Conservation (phyloP, 345 rosid species). For the Acer yangbiense region DNA sequence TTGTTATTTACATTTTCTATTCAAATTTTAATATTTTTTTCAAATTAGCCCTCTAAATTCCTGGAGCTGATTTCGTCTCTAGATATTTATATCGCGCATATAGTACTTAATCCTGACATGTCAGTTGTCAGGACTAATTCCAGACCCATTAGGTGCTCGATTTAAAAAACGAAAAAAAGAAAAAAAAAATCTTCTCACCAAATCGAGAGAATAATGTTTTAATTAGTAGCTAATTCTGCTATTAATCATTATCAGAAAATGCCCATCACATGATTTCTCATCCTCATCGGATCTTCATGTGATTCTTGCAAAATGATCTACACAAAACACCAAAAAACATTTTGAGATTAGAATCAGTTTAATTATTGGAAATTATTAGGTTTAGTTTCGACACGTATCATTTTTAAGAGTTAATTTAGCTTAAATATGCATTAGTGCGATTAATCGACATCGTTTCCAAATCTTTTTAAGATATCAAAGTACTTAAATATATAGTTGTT, state of each 20-base stretch:
- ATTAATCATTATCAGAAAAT: background rate
- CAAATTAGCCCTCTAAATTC: too few relatives aligned
- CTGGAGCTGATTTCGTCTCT: too few relatives aligned
- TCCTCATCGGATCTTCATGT: background rate
- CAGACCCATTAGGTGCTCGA: too few relatives aligned
- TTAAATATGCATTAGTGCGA: background rate
- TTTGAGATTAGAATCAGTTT: background rate
- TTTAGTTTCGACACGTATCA: background rate
- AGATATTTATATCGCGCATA: too few relatives aligned
- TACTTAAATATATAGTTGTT: background rate
- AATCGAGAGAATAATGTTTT: background rate
- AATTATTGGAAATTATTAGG: background rate
- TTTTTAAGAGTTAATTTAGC: background rate
- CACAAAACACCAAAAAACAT: background rate
- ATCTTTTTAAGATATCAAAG: background rate
- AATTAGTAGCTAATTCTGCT: background rate
- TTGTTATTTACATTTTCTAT: too few relatives aligned
- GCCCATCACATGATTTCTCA: background rate
- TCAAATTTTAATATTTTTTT: too few relatives aligned
- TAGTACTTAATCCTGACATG: too few relatives aligned
- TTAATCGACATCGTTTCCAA: slow-evolving; percentile 10
- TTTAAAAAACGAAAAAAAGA: too few relatives aligned
- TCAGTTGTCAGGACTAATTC: too few relatives aligned
- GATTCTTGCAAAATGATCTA: background rate
- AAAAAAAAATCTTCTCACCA: too few relatives aligned